Conservation (phyloP, 2,329 filamentous ascomycete species). For the Colletotrichum sp. region DNA sequence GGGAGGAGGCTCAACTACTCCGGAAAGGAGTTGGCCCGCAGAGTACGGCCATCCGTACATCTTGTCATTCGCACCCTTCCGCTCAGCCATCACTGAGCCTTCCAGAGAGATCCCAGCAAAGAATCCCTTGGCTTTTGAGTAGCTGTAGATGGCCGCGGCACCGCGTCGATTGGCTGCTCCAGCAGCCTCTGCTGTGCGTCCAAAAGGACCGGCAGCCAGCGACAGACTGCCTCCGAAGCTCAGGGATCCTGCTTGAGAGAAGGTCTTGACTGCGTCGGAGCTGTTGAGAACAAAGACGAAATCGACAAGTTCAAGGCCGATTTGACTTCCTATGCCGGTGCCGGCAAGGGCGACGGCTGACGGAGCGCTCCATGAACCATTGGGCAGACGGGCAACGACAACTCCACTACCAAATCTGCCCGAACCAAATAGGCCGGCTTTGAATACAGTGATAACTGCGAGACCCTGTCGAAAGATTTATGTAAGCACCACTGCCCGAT, state of each 20-base stretch:
- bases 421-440: background rate
- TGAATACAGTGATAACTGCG: background rate
- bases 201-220: background rate
- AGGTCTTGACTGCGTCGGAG: background rate
- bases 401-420: background rate
- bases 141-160: background rate
- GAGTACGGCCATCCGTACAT: background rate
- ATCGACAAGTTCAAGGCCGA: background rate
- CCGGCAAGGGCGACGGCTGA: background rate
- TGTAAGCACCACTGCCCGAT: background rate
- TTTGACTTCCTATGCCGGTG: background rate
- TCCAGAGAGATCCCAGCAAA: background rate
- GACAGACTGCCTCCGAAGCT: background rate
- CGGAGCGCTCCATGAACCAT: background rate
- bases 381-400: background rate
- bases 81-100: background rate
- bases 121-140: background rate
- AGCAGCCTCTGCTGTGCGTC: background rate
- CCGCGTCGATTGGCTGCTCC: background rate
- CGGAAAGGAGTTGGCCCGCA: background rate
- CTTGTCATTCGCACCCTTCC: background rate
- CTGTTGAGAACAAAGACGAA: background rate
- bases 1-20: background rate
- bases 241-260: background rate
- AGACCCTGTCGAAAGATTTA: background rate